phyloP scores from a whole-genome alignment of 2,329 filamentous ascomycete genomes.

The Dothistroma septosporum region DNA sequence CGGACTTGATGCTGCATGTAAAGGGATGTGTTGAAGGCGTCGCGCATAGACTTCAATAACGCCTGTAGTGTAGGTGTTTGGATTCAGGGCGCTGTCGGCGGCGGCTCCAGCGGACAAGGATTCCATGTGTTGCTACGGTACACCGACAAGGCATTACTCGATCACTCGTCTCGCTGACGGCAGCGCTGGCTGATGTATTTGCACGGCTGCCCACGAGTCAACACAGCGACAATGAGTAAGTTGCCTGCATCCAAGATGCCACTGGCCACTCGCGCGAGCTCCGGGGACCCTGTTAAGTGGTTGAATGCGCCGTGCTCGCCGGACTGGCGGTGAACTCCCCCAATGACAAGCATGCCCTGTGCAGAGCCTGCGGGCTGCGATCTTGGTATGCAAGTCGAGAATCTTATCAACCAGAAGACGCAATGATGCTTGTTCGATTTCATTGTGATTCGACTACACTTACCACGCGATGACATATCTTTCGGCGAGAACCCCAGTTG shows the following conservation, averaged over 20 bases:
- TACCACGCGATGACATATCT: no score
- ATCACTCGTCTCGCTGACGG: background rate
- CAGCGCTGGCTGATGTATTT: background rate
- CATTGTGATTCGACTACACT: background rate
- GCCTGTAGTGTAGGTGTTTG: background rate
- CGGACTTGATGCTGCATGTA: background rate
- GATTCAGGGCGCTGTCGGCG: background rate
- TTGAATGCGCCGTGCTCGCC: conserved; percentile 3
- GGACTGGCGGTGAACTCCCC: conserved; percentile 6
- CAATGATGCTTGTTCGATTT: conserved; percentile 2
- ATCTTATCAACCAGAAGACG: background rate
- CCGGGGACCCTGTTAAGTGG: conserved; percentile 3
- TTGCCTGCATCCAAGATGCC: background rate
- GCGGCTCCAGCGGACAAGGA: background rate
- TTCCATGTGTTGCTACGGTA: background rate
- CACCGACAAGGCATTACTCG: background rate
- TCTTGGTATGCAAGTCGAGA: background rate
- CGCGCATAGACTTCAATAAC: background rate
- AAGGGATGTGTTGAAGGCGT: background rate
- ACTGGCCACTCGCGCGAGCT: background rate
- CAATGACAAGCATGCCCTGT: conserved; percentile 1
- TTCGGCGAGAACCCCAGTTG: no score
- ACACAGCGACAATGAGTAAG: background rate
- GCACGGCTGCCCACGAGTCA: background rate
- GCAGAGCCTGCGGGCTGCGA: background rate